Conservation (phyloP, 2,329 filamentous ascomycete species). For the Talaromyces sp. region DNA sequence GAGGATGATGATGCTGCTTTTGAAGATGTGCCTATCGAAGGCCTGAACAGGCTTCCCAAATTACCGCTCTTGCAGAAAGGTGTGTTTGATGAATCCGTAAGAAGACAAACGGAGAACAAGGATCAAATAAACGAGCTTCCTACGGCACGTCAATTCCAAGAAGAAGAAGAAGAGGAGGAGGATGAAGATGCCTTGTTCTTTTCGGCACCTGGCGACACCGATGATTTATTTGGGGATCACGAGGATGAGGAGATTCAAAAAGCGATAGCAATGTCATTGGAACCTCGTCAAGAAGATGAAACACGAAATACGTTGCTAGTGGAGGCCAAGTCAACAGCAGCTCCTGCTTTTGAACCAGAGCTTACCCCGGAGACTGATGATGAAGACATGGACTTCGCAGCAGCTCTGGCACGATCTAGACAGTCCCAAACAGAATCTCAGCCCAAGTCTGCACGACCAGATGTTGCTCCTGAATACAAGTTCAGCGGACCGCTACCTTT, state of each 20-base stretch:
- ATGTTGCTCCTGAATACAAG: slow-evolving; percentile 49
- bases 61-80: slow-evolving; percentile 40
- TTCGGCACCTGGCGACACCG: slow-evolving; percentile 43
- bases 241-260: slow-evolving; percentile 73
- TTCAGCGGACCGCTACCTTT: slow-evolving; percentile 86
- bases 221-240: slow-evolving; percentile 52
- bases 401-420: slow-evolving; percentile 69
- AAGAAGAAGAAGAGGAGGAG: slow-evolving; percentile 22
- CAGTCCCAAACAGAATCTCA: slow-evolving; percentile 50
- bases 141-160: slow-evolving; percentile 32
- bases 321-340: slow-evolving; percentile 30
- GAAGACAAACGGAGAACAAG: slow-evolving; percentile 33
- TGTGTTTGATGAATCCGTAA: slow-evolving; percentile 36
- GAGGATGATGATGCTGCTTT: slow-evolving; percentile 72
- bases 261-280: slow-evolving; percentile 81
- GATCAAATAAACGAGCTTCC: slow-evolving; percentile 49
- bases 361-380: slow-evolving; percentile 52
- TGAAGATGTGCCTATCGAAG: slow-evolving; percentile 89
- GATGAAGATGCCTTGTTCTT: slow-evolving; percentile 57
- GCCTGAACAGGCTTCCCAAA: slow-evolving; percentile 77
- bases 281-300: slow-evolving; percentile 42
- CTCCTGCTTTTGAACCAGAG: slow-evolving; percentile 22
- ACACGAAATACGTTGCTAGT: slow-evolving; percentile 37
- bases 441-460: slow-evolving; percentile 43
- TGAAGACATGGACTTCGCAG: slow-evolving; percentile 72